Conservation (phyloP, 148 eudicot species). For the Rheum nobile region DNA sequence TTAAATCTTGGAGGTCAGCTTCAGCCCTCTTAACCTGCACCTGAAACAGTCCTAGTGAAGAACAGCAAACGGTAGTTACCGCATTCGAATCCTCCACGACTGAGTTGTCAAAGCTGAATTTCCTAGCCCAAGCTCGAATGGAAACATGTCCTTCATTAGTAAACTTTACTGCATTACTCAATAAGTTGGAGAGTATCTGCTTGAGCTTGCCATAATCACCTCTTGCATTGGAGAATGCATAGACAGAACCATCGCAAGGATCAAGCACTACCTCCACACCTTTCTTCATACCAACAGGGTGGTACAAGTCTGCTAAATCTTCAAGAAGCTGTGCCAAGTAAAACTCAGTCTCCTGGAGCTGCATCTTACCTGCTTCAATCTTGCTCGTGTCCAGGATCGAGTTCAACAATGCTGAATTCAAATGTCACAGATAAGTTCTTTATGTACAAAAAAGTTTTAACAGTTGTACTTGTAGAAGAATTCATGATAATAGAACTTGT, state of each 20-base stretch:
- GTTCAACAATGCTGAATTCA: conserved; percentile 47
- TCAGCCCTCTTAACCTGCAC: conserved; percentile 15
- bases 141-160: conserved; percentile 58
- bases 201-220: conserved; percentile 63
- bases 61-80: neutral
- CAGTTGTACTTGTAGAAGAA: no score
- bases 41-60: neutral
- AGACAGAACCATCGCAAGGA: conserved; percentile 47
- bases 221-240: conserved; percentile 30
- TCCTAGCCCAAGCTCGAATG: conserved; percentile 52
- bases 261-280: conserved; percentile 71
- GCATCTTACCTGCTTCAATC: conserved; percentile 79
- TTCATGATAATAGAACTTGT: no score
- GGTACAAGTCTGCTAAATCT: conserved; percentile 55
- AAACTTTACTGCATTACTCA: conserved; percentile 81
- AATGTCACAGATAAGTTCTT: neutral
- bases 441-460: neutral
- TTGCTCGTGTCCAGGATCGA: conserved; percentile 64
- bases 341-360: conserved; percentile 50
- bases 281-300: conserved; percentile 57
- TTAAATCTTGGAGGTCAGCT: conserved; percentile 12
- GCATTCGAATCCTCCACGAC: conserved; percentile 12
- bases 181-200: conserved; percentile 56
- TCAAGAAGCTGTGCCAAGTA: conserved; percentile 47
- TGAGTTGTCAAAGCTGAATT: conserved; percentile 6